Conservation (phyloP, 805 yeast genomes). For the Candida broadrunensis region DNA sequence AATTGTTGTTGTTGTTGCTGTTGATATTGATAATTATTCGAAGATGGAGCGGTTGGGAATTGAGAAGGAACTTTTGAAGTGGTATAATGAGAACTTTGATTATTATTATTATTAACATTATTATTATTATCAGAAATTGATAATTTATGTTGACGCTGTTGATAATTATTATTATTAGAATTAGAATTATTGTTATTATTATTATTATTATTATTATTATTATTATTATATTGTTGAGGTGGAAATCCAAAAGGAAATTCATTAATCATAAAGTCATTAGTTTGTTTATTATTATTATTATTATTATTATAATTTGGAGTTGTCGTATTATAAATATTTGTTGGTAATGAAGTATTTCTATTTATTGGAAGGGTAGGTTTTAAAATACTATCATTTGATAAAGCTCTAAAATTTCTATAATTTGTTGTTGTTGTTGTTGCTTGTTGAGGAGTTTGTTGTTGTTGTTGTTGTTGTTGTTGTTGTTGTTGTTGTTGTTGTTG, state of each 20-base stretch:
- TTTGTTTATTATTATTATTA: not conserved
- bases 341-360: constrained; percentile 11
- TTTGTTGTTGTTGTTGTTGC: no score
- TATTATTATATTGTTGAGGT: constrained; percentile 1
- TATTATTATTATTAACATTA: not conserved
- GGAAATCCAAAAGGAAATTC: constrained; percentile 8
- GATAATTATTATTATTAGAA: not conserved
- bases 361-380: not conserved
- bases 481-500: not conserved
- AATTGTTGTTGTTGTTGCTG: constrained; percentile 2
- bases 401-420: constrained; percentile 5
- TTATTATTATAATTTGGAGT: constrained; percentile 1
- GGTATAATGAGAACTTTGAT: constrained; percentile 4
- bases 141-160: constrained; percentile 1
- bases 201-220: not conserved
- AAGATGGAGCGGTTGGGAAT: not conserved
- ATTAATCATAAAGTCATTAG: constrained; percentile 12
- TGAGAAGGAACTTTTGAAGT: constrained; percentile 1
- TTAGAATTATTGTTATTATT: not conserved
- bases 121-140: constrained; percentile 4
- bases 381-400: not conserved
- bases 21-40: constrained; percentile 1
- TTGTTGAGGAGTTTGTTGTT: constrained; percentile 1
- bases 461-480: not conserved
- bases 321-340: constrained; percentile 6